These are phyloP conservation scores for Monosporascus sp. DNA, from an alignment of 2,329 filamentous ascomycete species.

Conservation along the genomic window DNA sequence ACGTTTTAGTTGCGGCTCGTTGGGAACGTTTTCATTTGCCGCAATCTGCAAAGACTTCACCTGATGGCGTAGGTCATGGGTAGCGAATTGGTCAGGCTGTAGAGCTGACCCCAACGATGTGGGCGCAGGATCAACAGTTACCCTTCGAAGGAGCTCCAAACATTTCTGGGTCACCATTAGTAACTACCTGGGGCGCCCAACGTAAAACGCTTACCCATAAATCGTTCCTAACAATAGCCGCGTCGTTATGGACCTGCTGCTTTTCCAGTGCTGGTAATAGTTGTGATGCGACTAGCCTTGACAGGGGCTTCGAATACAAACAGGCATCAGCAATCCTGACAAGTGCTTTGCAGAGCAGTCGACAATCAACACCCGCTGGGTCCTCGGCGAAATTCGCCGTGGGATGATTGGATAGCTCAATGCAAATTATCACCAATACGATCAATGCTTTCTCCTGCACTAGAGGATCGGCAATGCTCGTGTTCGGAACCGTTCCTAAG, in stretches of 20 bases:
- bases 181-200: conserved; percentile 2
- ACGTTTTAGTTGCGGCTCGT: conserved; percentile 23
- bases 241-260: conserved; percentile 25
- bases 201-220: conserved; percentile 31
- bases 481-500: conserved; percentile 6
- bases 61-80: conserved; percentile 17
- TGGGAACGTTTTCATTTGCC: conserved; percentile 1
- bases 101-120: conserved; percentile 9
- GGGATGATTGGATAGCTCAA: conserved; percentile 32
- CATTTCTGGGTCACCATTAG: conserved; percentile 24
- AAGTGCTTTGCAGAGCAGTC: conserved; percentile 32
- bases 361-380: conserved; percentile 23
- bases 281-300: conserved; percentile 36
- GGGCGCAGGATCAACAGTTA: conserved; percentile 14
- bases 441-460: conserved; percentile 31
- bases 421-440: conserved; percentile 36
- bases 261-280: conserved; percentile 37
- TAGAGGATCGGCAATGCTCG: conserved; percentile 6
- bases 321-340: conserved; percentile 32
- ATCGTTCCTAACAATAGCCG: conserved; percentile 31
- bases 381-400: conserved; percentile 19
- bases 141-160: conserved; percentile 21
- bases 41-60: conserved; percentile 15
- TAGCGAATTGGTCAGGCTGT: conserved; percentile 18
- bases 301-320: conserved; percentile 25